Evolutionary conservation across 2,329 filamentous ascomycete genomes (phyloP), one percentile per base, ranked within the genome.

Genomic region (Allantophomopsis lycopodina): DNA sequence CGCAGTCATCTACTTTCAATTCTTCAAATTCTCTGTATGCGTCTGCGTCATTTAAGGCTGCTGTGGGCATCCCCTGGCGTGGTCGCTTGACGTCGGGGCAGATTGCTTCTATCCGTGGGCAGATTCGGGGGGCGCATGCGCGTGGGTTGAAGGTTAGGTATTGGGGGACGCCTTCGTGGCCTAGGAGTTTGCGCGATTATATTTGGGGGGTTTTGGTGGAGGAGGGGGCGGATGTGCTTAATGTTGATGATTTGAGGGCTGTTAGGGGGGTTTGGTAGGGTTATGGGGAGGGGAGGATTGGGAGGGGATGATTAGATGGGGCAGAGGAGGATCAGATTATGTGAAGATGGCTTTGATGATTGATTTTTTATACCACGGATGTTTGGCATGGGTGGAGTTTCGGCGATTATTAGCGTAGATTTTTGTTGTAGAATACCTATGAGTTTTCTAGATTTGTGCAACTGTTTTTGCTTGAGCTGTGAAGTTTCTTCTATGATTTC

Each of bases 21-120:
- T 42, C 50, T 1, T 58, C 60, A 14, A 84, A 81, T 54, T 79
- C 75, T 3, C 78, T 75, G 57, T 84, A 83, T 55, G 75, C 79
- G 14, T 78, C 71, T 36, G 65, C 68, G 3, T 67, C 71, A 13
- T 78, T 83, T 50, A 58, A n/a, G n/a, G n/a, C n/a, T n/a, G n/a
- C n/a, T n/a, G n/a, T n/a, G n/a, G n/a, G n/a, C n/a, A n/a, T n/a
- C 12, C 47, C 66, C 35, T 66, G 55, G 61, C 64, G 54, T 50
- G 66, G 65, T 4, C 59, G 57, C 2, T 53, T 82, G 2, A 66
- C 60, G 21, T 43, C 51, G 2, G 42, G 40, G 10, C 71, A 76
- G 47, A 47, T 69, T 20, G 47, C 45, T 16, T 61, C 55, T 33
- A 51, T 76, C 32, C 55, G 61, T 32, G 46, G 49, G 11, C 69